Evolutionary conservation across 371 early-diverging fungal species (phyloP), one percentile per base, ranked within the genome.

Genomic region (Sporodiniella umbellata): DNA sequence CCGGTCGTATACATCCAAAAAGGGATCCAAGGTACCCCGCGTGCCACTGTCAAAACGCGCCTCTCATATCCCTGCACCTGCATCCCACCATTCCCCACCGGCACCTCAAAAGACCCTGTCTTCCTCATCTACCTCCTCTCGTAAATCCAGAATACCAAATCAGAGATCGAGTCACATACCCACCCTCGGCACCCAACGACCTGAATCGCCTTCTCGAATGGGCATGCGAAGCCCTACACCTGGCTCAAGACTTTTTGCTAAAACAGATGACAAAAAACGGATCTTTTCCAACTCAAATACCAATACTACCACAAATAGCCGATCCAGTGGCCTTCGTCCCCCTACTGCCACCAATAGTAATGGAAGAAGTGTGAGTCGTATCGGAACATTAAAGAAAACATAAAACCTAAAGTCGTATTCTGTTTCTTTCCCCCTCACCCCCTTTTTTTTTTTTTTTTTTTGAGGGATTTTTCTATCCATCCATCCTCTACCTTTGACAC

Each of bases 21-120:
- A 40, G 21, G 45, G 56, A 8, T 35, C 33, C 38, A 44, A 28
- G 15, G 33, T 22, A 56, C 18, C 40, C 35, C 56, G 58, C 24
- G 59, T 60, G 2, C 61, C 54, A n/a, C 51, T 68, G 10, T 60
- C 67, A 4, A 68, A 70, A 47, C 68, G 75, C 37, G 71, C 75
- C 17, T 74, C 75, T 2, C 75, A 74, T 54, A 74, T 74, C 10
- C 75, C 75, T n/a, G 64, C 71, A 28, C 75, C 75, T 22, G 56
- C 58, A 17, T 30, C 54, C 15, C 39, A 23, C 19, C 37, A 52
- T 43, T 49, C 62, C 11, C 53, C 57, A 7, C 68, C 72, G 35
- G 28, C 57, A 21, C 66, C 66, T n/a, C 63, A 65, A 40, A 35
- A 51, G 11, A 63, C 67, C 2, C 40, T 51, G 1, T 65, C 68